Percentiles rank a stretch among this genome's conserved stretches.
Conservation (phyloP, 2,329 filamentous ascomycete genomes). For the Triangularia verruculosa region DNA sequence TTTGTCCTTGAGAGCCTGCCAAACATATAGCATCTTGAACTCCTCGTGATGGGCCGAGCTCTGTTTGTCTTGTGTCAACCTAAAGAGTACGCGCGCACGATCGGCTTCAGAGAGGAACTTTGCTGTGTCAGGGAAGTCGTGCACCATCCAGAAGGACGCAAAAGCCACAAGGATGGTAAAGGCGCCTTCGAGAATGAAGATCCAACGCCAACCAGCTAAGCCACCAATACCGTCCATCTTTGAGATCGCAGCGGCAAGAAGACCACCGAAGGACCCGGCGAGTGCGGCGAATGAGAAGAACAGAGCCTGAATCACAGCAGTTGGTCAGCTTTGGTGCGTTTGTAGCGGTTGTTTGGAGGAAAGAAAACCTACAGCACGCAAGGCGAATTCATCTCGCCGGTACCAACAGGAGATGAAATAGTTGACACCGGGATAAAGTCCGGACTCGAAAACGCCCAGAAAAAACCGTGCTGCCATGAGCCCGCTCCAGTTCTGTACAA, state of each 20-base stretch:
- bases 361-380: constrained; percentile 55
- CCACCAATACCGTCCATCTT: constrained; percentile 61
- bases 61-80: constrained; percentile 67
- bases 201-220: constrained; percentile 56
- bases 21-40: constrained; percentile 69
- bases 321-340: not conserved
- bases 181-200: constrained; percentile 65
- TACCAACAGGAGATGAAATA: constrained; percentile 78
- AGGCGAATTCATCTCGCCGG: constrained; percentile 69
- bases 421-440: constrained; percentile 68
- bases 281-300: constrained; percentile 79
- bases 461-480: constrained; percentile 68
- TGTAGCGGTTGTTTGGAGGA: not conserved
- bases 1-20: constrained; percentile 68
- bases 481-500: constrained; percentile 60
- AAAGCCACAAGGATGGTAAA: constrained; percentile 64
- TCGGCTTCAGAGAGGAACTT: constrained; percentile 66
- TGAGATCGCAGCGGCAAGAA: constrained; percentile 66
- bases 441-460: constrained; percentile 72
- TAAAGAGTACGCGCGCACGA: constrained; percentile 63
- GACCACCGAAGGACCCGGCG: constrained; percentile 69
- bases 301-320: constrained; percentile 33
- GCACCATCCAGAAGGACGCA: constrained; percentile 67
- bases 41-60: constrained; percentile 66
- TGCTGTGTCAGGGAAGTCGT: constrained; percentile 75